Base-by-base conservation (phyloP, 169 alveolate genomes). In the Plasmodium adleri region DNA sequence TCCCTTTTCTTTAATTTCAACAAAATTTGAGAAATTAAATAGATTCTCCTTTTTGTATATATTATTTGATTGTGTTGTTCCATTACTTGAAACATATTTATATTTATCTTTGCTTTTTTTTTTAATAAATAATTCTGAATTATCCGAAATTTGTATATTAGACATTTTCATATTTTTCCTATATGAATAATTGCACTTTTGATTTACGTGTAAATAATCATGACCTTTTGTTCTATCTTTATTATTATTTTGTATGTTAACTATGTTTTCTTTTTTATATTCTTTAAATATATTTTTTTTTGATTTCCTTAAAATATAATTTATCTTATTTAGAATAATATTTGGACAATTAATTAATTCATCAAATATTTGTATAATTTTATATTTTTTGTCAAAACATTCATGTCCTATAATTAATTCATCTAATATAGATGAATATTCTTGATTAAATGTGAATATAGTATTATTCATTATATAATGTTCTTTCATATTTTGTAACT, bases 291-390 rank as follows among this genome's bases (percentile, higher is more conserved):
- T 83, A 17, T 28, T 50, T 60, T 70, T 83, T 28, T 83, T 83
- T 28, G 85, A 32, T 6, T 52, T 83, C 58, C 70, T 68, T 83
- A 83, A 67, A 83, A 83, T 83, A 49, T 39, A 71, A 20, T 67
- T 83, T 62, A 70, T 50, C 70, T 67, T 83, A 83, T 83, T 52
- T 49, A 83, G 58, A 68, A 83, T 67, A 2, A 83, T 68, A 32
- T 83, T 67, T 8, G 91, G 91, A 26, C 91, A 83, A 52, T 83
- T 70, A 83, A 83, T 83, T 54, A 83, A 54, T 59, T 83, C 91
- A 54, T 83, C 91, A 62, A 83, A 83, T 56, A 83, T 83, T 67
- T 83, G 68, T 68, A 83, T 47, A 45, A 83, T 70, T 83, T 83
- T 83, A 62, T 83, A 52, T 83, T 70, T 67, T 67, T 70, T 83